Conservation (phyloP, 2,329 filamentous ascomycete genomes). For the Podosphaera leucotricha region DNA sequence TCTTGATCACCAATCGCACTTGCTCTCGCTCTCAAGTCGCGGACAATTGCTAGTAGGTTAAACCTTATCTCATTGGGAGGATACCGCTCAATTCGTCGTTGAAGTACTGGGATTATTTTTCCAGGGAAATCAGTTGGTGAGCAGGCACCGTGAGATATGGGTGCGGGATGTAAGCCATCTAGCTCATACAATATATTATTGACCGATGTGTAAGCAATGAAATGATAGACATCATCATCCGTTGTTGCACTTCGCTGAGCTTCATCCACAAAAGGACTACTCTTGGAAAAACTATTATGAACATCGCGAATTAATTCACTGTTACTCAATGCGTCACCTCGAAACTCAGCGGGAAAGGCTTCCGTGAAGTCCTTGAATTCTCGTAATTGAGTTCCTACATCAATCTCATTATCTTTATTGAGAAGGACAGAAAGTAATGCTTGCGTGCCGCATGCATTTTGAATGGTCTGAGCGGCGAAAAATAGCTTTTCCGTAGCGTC, state of each 20-base stretch:
- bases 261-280: slow-evolving; percentile 81
- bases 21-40: slow-evolving; percentile 56
- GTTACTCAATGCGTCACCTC: slow-evolving; percentile 48
- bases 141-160: slow-evolving; percentile 70
- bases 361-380: slow-evolving; percentile 52
- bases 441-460: slow-evolving; percentile 95
- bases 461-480: slow-evolving; percentile 92
- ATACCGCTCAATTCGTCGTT: slow-evolving; percentile 63
- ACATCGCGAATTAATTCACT: slow-evolving; percentile 33
- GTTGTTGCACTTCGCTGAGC: slow-evolving; percentile 45
- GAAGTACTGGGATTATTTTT: slow-evolving; percentile 69
- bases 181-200: slow-evolving; percentile 72
- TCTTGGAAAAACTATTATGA: slow-evolving; percentile 51
- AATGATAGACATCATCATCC: slow-evolving; percentile 90
- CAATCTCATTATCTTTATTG: slow-evolving; percentile 46
- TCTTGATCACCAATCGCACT: slow-evolving; percentile 65
- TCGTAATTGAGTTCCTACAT: slow-evolving; percentile 34
- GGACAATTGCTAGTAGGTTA: slow-evolving; percentile 81
- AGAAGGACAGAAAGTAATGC: slow-evolving; percentile 77
- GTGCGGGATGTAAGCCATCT: slow-evolving; percentile 79
- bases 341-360: slow-evolving; percentile 40
- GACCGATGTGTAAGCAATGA: slow-evolving; percentile 79
- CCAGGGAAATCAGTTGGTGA: slow-evolving; percentile 46
- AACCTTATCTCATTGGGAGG: slow-evolving; percentile 76
- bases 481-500: slow-evolving; percentile 56